Evolutionary conservation across 805 yeast species (phyloP).

Genomic region (Wickerhamomyces ciferrii): DNA sequence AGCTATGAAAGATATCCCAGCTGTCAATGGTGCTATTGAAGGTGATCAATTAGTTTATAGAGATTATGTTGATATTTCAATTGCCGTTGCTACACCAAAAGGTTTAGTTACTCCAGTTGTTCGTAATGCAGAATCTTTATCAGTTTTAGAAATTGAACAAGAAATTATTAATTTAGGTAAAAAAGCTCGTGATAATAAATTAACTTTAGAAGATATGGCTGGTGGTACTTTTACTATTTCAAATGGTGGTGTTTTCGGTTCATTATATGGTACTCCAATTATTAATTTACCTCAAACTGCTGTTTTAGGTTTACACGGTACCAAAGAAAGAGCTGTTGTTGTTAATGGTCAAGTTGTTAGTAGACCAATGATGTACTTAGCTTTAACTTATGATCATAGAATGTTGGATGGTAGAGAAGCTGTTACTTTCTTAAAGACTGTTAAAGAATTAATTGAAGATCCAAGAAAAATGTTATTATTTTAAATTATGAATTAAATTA

Average conservation of each 20-base stretch:
- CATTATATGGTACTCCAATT: slow-evolving; percentile 96
- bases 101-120: slow-evolving; percentile 98
- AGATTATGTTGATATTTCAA: slow-evolving; percentile 92
- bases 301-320: slow-evolving; percentile 95
- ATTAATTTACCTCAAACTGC: slow-evolving; percentile 98
- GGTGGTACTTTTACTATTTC: slow-evolving; percentile 99
- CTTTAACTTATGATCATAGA: slow-evolving; percentile 97
- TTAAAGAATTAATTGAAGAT: slow-evolving; percentile 96
- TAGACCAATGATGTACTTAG: slow-evolving; percentile 99
- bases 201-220: slow-evolving; percentile 96
- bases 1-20: slow-evolving; percentile 93
- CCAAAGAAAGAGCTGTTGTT: slow-evolving; percentile 95
- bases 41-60: slow-evolving; percentile 92
- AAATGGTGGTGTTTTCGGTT: slow-evolving; percentile 98
- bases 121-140: slow-evolving; percentile 90
- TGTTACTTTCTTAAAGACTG: slow-evolving; percentile 91
- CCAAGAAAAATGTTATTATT: slow-evolving; percentile 93
- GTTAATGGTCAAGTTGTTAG: slow-evolving; percentile 93
- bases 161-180: slow-evolving; percentile 78
- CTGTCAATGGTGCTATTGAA: slow-evolving; percentile 93
- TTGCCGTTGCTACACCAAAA: slow-evolving; percentile 99
- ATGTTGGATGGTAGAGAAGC: slow-evolving; percentile 98
- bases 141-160: slow-evolving; percentile 83
- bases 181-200: slow-evolving; percentile 95
- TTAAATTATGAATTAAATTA: slow-evolving; percentile 15